Evolutionary conservation across 306 rosid species (phyloP).

Genomic region (Castanospermum australe): DNA sequence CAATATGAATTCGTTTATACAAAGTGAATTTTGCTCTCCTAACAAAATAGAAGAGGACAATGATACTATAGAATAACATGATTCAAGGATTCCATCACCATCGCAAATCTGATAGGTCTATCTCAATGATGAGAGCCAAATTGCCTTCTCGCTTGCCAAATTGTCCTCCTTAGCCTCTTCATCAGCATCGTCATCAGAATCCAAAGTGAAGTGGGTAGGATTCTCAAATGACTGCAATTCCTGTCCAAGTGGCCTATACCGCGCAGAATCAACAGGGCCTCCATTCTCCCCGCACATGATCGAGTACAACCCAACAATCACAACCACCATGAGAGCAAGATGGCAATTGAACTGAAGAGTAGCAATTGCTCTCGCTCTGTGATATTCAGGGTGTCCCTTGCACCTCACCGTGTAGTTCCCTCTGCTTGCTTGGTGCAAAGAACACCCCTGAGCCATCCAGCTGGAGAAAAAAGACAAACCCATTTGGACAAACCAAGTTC

Average conservation of each 20-base stretch:
- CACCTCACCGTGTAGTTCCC: constrained; percentile 63
- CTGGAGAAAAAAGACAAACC: constrained; percentile 54
- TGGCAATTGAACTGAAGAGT: constrained; percentile 75
- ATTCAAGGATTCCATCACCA: background rate
- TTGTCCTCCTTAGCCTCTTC: constrained; percentile 42
- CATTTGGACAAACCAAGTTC: constrained; percentile 69
- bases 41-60: background rate
- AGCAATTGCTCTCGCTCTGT: constrained; percentile 68
- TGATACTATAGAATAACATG: background rate
- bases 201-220: constrained; percentile 52
- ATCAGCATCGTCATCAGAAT: constrained; percentile 46
- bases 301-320: constrained; percentile 43
- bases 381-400: constrained; percentile 60
- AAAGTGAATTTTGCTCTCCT: constrained; percentile 9
- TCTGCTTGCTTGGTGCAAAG: constrained; percentile 48
- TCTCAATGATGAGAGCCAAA: constrained; percentile 39
- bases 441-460: constrained; percentile 53
- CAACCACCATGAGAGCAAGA: constrained; percentile 51
- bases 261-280: background rate
- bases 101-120: constrained; percentile 17
- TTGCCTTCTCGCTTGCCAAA: constrained; percentile 35
- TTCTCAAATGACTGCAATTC: constrained; percentile 43
- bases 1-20: constrained; percentile 27
- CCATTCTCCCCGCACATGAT: constrained; percentile 28
- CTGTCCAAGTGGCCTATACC: constrained; percentile 43